Evolutionary conservation across 139 green algal species (phyloP), one percentile per base, ranked within the genome.

Genomic region (Trebouxia sp.): DNA sequence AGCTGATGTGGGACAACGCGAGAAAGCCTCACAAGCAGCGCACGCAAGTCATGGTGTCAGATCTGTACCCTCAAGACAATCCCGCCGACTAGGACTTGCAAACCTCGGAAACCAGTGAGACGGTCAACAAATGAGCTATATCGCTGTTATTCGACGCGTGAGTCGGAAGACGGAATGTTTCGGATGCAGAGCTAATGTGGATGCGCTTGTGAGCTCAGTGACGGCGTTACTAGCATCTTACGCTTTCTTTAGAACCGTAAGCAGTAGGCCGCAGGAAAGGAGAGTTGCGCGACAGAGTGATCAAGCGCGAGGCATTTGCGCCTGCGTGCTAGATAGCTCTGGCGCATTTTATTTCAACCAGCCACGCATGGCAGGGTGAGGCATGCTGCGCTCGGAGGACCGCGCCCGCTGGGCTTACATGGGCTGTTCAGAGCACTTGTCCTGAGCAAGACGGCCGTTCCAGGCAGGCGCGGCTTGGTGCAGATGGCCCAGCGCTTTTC

Each of bases 401-500:
- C 62, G n/a, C n/a, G n/a, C 62, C 62, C 42, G 37, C 62, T 30
- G 62, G 62, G 62, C 62, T 10, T 72, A 45, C 62, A 72, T 72
- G 62, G 15, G 62, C 43, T 35, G 32, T 43, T 72, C 62, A 72
- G 62, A 72, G 62, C 15, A 72, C 20, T 35, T 72, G 62, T 72
- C 43, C 62, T 72, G 62, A 72, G 62, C 62, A 72, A 35, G 32
- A 72, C 62, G 62, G 62, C 32, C 62, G 32, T 72, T 35, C 62
- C 62, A 72, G 62, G 62, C 62, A 72, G 62, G 62, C 62, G 62
- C 62, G 62, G 62, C 62, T 72, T 72, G 62, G 62, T 72, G 62
- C 62, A 72, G 62, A 72, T 72, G 62, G 62, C 62, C 62, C 62
- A 72, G 62, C 62, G 77, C 41, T 83, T 83, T 38, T 66, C 65